Evolutionary conservation across 1,284 basidiomycete species (phyloP).

Genomic region (Ceratobasidium sp.): DNA sequence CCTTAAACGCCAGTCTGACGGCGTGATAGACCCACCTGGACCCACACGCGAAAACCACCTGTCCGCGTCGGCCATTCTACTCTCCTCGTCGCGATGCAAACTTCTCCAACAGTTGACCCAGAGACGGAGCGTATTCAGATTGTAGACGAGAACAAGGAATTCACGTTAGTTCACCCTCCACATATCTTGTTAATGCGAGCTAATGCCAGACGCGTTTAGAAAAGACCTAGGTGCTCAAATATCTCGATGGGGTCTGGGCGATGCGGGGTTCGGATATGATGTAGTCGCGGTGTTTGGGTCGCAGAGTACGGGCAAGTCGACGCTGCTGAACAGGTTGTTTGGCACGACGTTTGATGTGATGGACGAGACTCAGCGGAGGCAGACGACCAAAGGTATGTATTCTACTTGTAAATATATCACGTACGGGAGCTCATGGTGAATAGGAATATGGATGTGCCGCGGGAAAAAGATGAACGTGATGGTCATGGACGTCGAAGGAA

Average conservation of each 20-base stretch:
- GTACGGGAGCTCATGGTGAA: not conserved
- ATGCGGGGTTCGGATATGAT: constrained; percentile 92
- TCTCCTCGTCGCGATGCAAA: not conserved
- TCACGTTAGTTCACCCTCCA: constrained; percentile 77
- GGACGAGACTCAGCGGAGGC: constrained; percentile 92
- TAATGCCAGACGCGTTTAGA: constrained; percentile 60
- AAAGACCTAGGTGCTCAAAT: constrained; percentile 78
- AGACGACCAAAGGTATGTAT: constrained; percentile 92
- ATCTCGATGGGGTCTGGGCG: constrained; percentile 83
- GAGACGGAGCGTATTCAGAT: constrained; percentile 77
- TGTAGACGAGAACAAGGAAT: constrained; percentile 89
- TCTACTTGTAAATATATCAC: not conserved
- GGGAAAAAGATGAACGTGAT: constrained; percentile 89
- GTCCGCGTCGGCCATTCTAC: not conserved
- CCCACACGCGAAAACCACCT: constrained; percentile 12
- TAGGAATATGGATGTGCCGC: constrained; percentile 99
- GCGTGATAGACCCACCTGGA: not conserved
- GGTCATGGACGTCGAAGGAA: constrained; percentile 99
- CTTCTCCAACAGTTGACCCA: not conserved
- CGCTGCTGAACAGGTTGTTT: constrained; percentile 94
- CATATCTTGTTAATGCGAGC: not conserved
- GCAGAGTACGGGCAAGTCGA: constrained; percentile 99
- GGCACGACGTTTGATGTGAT: constrained; percentile 99
- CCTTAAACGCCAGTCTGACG: constrained; percentile 8
- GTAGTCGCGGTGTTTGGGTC: constrained; percentile 96